Conservation (phyloP, 352 stramenopile genomes). For the Globisporangium alternatum region DNA sequence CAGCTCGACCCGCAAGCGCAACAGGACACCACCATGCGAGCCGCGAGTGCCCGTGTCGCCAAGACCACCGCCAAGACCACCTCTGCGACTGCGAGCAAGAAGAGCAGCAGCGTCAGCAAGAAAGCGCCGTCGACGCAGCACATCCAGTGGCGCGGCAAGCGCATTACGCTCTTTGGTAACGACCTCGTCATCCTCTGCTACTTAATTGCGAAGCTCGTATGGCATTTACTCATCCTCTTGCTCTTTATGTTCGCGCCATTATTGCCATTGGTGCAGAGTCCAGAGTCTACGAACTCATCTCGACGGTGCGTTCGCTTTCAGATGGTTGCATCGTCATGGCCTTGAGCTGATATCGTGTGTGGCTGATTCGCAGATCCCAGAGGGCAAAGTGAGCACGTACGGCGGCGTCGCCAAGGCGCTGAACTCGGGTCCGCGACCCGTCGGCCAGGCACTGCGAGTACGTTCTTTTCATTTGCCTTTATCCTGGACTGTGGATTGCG, state of each 20-base stretch:
- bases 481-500: too few species aligned
- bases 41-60: neutral
- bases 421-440: conserved; percentile 57
- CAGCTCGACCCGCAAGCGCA: neutral
- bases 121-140: conserved; percentile 40
- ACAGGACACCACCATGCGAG: conserved; percentile 2
- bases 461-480: neutral
- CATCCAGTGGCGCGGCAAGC: conserved; percentile 65
- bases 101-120: conserved; percentile 13
- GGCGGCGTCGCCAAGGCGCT: conserved; percentile 58
- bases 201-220: neutral
- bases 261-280: conserved; percentile 40
- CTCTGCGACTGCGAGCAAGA: conserved; percentile 1
- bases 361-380: conserved; percentile 45
- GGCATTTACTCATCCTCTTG: neutral
- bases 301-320: conserved; percentile 31
- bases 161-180: conserved; percentile 75
- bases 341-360: neutral
- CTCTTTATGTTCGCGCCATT: neutral
- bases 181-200: neutral
- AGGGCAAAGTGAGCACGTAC: conserved; percentile 81
- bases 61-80: conserved; percentile 5
- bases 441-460: conserved; percentile 81
- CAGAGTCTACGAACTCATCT: conserved; percentile 79
- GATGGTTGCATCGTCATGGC: neutral